Evolutionary conservation across 2,329 filamentous ascomycete species (phyloP).

Genomic region (Beauveria rudraprayagi): DNA sequence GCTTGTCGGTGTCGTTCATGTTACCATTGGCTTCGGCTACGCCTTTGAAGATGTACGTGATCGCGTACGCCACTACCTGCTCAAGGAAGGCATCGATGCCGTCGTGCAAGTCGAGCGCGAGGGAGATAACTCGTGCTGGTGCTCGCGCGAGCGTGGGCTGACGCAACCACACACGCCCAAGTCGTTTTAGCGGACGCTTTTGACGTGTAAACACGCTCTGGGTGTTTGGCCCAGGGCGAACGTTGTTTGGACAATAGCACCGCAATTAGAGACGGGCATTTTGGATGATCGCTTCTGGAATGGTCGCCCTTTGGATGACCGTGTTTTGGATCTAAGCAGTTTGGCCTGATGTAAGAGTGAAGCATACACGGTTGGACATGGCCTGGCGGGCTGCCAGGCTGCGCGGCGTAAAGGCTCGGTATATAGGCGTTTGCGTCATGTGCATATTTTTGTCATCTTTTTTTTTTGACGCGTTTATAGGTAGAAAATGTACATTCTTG

Average conservation of each 20-base stretch:
- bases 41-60: slow-evolving; percentile 78
- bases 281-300: slow-evolving; percentile 1
- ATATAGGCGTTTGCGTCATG: background rate
- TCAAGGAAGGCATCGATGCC: slow-evolving; percentile 65
- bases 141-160: slow-evolving; percentile 27
- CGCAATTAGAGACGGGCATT: slow-evolving; percentile 7
- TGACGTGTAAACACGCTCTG: slow-evolving; percentile 1
- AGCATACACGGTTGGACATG: background rate
- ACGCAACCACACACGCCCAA: slow-evolving; percentile 26
- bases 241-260: slow-evolving; percentile 9
- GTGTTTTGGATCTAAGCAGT: background rate
- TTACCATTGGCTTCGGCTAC: slow-evolving; percentile 63
- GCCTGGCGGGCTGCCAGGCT: background rate
- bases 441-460: background rate
- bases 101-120: slow-evolving; percentile 85
- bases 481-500: background rate
- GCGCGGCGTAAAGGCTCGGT: background rate
- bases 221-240: background rate
- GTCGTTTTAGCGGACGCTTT: slow-evolving; percentile 22
- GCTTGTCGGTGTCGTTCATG: slow-evolving; percentile 77
- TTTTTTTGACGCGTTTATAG: background rate
- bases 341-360: background rate
- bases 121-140: slow-evolving; percentile 61
- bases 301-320: background rate
- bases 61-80: slow-evolving; percentile 64